These are phyloP conservation scores for Akanthomyces dipterigenus DNA, from an alignment of 2,329 filamentous ascomycete species.

Conservation along the genomic window DNA sequence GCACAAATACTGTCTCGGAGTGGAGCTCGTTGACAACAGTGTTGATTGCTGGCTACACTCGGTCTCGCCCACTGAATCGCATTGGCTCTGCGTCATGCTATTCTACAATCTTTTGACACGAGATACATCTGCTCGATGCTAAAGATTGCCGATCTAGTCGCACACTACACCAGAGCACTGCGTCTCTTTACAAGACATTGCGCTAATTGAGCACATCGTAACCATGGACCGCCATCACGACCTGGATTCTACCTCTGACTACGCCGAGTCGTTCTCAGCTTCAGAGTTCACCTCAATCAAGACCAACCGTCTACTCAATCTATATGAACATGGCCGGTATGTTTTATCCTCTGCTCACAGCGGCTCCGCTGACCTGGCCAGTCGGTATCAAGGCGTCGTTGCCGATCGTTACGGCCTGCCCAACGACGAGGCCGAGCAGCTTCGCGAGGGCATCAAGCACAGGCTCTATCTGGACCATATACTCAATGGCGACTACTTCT, in stretches of 20 bases:
- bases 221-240: neutral
- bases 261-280: neutral
- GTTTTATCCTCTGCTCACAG: neutral
- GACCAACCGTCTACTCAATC: neutral
- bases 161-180: neutral
- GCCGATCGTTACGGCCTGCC: slow-evolving; percentile 42
- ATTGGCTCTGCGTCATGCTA: neutral
- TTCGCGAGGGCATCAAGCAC: slow-evolving; percentile 43
- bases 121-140: neutral
- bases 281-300: slow-evolving; percentile 3
- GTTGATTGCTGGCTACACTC: neutral
- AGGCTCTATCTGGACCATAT: slow-evolving; percentile 41
- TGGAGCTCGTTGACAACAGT: neutral
- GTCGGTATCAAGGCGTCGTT: slow-evolving; percentile 43
- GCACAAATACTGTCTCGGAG: neutral
- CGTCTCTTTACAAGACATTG: neutral
- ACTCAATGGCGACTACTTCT: slow-evolving; percentile 33
- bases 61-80: neutral
- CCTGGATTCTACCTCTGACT: slow-evolving; percentile 4
- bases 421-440: slow-evolving; percentile 46
- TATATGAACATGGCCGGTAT: slow-evolving; percentile 8
- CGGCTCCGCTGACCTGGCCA: slow-evolving; percentile 15
- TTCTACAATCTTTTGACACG: neutral
- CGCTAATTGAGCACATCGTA: neutral
- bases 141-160: neutral